These are phyloP conservation scores for Tuctoria greenei DNA, from an alignment of 176 grass and related monocot genomes.

Conservation along the genomic window DNA sequence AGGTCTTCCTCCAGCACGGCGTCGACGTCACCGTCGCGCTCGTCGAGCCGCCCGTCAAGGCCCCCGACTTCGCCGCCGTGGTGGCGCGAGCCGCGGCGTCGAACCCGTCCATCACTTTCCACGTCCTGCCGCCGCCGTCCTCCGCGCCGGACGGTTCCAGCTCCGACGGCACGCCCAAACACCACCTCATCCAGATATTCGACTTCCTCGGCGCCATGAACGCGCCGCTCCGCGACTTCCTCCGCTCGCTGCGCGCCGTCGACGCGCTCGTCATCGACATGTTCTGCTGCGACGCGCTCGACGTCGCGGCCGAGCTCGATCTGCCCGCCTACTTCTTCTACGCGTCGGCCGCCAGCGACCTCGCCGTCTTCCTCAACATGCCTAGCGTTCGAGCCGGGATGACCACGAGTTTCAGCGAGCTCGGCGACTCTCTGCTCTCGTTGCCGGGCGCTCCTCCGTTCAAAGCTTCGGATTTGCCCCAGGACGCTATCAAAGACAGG, in stretches of 20 bases:
- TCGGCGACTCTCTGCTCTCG: background rate
- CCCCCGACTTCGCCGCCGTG: conserved; percentile 2
- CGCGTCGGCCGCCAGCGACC: conserved; percentile 25
- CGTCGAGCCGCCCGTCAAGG: conserved; percentile 22
- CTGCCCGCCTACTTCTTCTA: conserved; percentile 44
- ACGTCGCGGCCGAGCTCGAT: conserved; percentile 38
- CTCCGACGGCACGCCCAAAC: background rate
- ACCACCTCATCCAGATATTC: background rate
- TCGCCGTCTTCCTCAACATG: conserved; percentile 42
- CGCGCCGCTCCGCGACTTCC: conserved; percentile 44
- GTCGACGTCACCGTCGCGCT: conserved; percentile 43
- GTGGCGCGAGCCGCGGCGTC: conserved; percentile 24
- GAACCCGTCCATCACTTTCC: conserved; percentile 57
- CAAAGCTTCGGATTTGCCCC: conserved; percentile 19
- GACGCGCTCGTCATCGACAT: conserved; percentile 60
- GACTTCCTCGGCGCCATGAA: conserved; percentile 32
- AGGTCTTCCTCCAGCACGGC: conserved; percentile 44
- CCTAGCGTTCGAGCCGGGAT: background rate
- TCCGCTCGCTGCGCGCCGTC: conserved; percentile 33
- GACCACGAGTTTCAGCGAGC: background rate
- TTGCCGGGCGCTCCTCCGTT: conserved; percentile 31
- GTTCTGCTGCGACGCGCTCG: conserved; percentile 38
- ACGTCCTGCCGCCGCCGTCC: conserved; percentile 37
- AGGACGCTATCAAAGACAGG: background rate
- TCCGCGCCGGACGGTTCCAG: background rate